phyloP scores from a whole-genome alignment of 257 asterid genomes.

The Orobanche coerulescens region DNA sequence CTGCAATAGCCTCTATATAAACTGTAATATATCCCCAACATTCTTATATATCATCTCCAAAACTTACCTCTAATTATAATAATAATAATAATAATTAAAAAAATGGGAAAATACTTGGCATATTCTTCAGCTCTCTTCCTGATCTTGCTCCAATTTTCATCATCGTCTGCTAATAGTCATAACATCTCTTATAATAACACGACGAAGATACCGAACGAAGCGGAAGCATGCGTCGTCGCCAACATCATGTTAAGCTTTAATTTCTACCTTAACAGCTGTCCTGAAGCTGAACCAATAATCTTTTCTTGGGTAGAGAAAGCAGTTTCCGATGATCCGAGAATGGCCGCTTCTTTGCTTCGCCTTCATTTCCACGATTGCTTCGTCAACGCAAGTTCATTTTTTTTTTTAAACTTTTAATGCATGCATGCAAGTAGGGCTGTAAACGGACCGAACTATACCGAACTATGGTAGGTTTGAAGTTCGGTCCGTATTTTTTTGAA shows the following conservation, averaged over 20 bases:
- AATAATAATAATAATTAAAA: not conserved
- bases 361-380: slow-evolving; percentile 91
- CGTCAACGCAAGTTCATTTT: slow-evolving; percentile 54
- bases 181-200: not conserved
- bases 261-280: slow-evolving; percentile 52
- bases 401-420: not conserved
- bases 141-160: slow-evolving; percentile 28
- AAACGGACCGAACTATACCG: too few relatives aligned
- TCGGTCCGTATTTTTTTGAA: too few relatives aligned
- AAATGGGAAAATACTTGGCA: slow-evolving; percentile 29
- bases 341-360: slow-evolving; percentile 90
- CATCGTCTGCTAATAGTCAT: slow-evolving; percentile 16
- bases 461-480: too few relatives aligned
- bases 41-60: not conserved
- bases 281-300: slow-evolving; percentile 63
- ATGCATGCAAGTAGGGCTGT: too few relatives aligned
- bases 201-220: slow-evolving; percentile 21
- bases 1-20: slow-evolving; percentile 22
- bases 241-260: slow-evolving; percentile 44
- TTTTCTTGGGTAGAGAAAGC: slow-evolving; percentile 74
- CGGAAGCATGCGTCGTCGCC: slow-evolving; percentile 40
- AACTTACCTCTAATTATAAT: not conserved
- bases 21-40: not conserved
- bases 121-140: slow-evolving; percentile 25
- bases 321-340: slow-evolving; percentile 61